phyloP scores from a whole-genome alignment of 805 yeast genomes.

The Candida sphagnicola region DNA sequence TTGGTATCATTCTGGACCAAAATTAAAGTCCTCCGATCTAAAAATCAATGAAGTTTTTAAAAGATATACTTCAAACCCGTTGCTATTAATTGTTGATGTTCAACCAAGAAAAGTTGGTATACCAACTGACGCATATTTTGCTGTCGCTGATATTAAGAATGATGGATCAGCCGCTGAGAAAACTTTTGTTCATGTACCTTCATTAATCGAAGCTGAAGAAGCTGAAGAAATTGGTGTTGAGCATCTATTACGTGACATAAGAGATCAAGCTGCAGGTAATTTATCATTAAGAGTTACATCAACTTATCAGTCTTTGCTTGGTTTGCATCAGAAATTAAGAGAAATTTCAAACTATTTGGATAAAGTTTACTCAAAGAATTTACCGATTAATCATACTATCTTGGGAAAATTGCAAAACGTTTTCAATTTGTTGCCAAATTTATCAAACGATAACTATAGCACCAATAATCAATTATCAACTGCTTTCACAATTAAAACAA shows the following conservation, averaged over 20 bases:
- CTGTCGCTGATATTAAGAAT: constrained; percentile 92
- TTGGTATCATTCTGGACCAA: constrained; percentile 99
- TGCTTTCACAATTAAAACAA: constrained; percentile 89
- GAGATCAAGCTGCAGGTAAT: constrained; percentile 96
- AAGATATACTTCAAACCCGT: constrained; percentile 74
- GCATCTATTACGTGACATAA: constrained; percentile 86
- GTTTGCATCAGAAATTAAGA: constrained; percentile 71
- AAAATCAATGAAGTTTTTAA: constrained; percentile 87
- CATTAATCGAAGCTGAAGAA: constrained; percentile 93
- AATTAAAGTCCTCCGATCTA: constrained; percentile 80
- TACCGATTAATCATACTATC: constrained; percentile 88
- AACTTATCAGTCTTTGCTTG: constrained; percentile 83
- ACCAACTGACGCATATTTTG: constrained; percentile 93
- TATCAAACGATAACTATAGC: constrained; percentile 24
- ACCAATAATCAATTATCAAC: constrained; percentile 56
- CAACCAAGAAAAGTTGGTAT: constrained; percentile 81
- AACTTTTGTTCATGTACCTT: constrained; percentile 91
- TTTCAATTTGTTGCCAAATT: constrained; percentile 86
- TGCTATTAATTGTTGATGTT: constrained; percentile 87
- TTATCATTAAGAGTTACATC: constrained; percentile 83
- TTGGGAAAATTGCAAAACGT: constrained; percentile 92
- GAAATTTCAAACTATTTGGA: constrained; percentile 77
- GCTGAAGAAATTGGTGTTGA: constrained; percentile 99
- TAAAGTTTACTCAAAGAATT: constrained; percentile 62
- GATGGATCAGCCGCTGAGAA: constrained; percentile 92